Evolutionary conservation across 352 stramenopile genomes (phyloP), one percentile per base, ranked within the genome.

Genomic region (Phytophthora tentaculata): DNA sequence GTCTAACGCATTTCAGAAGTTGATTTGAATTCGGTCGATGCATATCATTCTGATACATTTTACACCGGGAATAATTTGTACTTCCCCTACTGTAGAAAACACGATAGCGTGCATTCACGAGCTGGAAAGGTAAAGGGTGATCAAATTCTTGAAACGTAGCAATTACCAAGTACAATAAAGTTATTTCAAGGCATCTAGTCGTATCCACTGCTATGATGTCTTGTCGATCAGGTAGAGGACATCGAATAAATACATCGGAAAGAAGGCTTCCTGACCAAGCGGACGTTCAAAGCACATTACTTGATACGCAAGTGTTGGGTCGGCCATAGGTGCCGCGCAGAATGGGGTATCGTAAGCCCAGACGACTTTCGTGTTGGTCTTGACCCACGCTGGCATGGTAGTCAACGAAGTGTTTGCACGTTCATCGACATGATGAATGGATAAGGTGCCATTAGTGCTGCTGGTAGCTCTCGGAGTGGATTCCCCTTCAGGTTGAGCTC

Each of bases 351-450:
- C 35, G 13, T 19, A 39, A 4, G 56, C 56, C 56, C 56, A 68
- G 12, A 71, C 55, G 16, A 63, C 51, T 20, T 64, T 59, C 13
- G 62, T 74, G 8, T 72, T 58, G 2, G 50, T 67, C 28, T 64
- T 74, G 2, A 67, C 55, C 67, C 61, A 74, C 3, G 14, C 43
- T 22, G 55, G 55, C 23, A 74, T 54, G 1, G 24, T 44, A 9
- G 55, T 64, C 9, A 71, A 6, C 9, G 28, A 50, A 14, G 61
- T 67, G 32, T 54, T 51, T 74, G 43, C 12, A 70, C 48, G 16
- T 64, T 67, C 12, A 74, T 10, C 1, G 61, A 70, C 61, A 67
- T 71, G n/a, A 74, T 51, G 12, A 67, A 37, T 13, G 67, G 16
- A 39, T 39, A 47, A 0, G 61, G 32, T 2, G 39, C 32, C 61